Base-by-base conservation (phyloP, 345 rosid species). In the Arabidopsis arenosa region DNA sequence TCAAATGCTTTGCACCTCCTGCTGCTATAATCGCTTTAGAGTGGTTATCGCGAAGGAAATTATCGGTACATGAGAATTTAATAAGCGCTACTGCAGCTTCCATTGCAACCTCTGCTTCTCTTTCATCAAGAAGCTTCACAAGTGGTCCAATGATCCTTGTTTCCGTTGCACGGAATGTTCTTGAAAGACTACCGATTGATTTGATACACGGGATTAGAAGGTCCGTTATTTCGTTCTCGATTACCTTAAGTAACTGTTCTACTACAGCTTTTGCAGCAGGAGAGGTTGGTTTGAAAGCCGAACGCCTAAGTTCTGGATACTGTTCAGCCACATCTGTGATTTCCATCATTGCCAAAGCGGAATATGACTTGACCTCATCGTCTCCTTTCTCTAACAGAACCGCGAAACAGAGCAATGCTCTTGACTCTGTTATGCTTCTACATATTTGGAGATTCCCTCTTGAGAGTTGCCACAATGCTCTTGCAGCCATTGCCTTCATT, bases 401-500 rank as follows among this genome's bases (percentile, higher is more conserved):
- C 0, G 88, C 94, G 12, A 91, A 89, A 74, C 92, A 89, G 26
- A 87, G 70, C 9, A 91, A 81, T 6, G 94, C 94, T 78, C 87
- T 80, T 13, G 91, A 91, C 52, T 91, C 97, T 9, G 92, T 91
- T 66, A 91, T 86, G 82, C 74, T 82, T 7, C 81, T 76, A 33
- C 93, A 87, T 47, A 86, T 86, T 23, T 79, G 54, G 17, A 87
- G 76, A 30, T 89, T 88, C n/a, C 90, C 92, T 76, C 79, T 86
- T 28, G 88, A 70, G 57, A 88, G 90, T 61, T 82, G 87, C 91
- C 94, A 87, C 0, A 91, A 82, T 0, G 92, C 97, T 64, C 85
- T 81, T 7, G 94, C 92, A 2, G 92, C 97, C 94, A 91, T 87
- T 35, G 89, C 89, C 53, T 87, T 91, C 92, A 91, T 89, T 71